Evolutionary conservation across 2,329 filamentous ascomycete genomes (phyloP).

Genomic region (Verticillium zaregamsianum): DNA sequence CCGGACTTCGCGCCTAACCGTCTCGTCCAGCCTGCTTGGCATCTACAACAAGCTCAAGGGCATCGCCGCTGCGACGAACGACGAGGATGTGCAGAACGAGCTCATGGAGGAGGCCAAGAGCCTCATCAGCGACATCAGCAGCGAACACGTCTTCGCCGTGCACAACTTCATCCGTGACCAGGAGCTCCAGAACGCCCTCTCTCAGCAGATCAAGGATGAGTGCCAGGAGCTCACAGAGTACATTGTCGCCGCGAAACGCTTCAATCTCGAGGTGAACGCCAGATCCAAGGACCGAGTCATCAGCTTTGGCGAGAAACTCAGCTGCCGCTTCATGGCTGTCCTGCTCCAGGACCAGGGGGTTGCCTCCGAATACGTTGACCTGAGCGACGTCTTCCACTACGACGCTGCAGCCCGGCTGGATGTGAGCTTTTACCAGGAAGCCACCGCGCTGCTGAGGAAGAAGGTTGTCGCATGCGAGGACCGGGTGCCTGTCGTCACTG

Average conservation of each 20-base stretch:
- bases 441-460: conserved; percentile 56
- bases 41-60: conserved; percentile 54
- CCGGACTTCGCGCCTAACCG: not conserved
- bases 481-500: conserved; percentile 76
- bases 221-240: conserved; percentile 78
- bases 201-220: conserved; percentile 67
- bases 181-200: conserved; percentile 54
- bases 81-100: conserved; percentile 46
- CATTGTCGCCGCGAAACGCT: conserved; percentile 58
- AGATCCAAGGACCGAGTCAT: conserved; percentile 83
- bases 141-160: conserved; percentile 75
- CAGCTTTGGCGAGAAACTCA: conserved; percentile 93
- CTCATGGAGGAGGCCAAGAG: conserved; percentile 62
- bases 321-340: conserved; percentile 85
- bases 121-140: conserved; percentile 75
- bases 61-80: conserved; percentile 48
- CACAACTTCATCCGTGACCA: conserved; percentile 56
- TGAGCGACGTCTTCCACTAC: conserved; percentile 76
- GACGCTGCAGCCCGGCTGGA: conserved; percentile 56
- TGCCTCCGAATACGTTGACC: conserved; percentile 83
- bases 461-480: conserved; percentile 62
- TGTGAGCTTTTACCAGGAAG: conserved; percentile 64
- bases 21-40: conserved; percentile 45
- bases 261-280: conserved; percentile 71
- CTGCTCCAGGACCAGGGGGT: conserved; percentile 77